Base-by-base conservation (phyloP, 352 stramenopile genomes). In the Phytophthora fragariae region DNA sequence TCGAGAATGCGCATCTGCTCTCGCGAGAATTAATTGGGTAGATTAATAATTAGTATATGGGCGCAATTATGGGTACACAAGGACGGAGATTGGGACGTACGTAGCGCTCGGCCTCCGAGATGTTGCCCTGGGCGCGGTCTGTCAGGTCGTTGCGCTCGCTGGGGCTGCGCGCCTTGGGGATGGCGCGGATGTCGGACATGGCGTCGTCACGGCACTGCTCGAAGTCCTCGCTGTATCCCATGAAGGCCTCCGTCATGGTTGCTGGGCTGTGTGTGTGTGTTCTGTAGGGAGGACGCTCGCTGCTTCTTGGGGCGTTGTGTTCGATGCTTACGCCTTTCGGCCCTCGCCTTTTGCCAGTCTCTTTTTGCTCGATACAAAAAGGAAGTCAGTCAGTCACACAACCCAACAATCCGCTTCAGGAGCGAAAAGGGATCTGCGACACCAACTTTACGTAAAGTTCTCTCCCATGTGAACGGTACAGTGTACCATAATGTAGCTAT, bases 161-260 rank as follows among this genome's bases (percentile, higher is more conserved):
- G 56, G 79, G 61, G 57, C 56, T 71, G 14, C 71, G 29, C 14
- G 87, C 85, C 57, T 86, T 87, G 12, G 79, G 31, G 37, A 92
- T 84, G 57, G 74, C 65, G 73, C 88, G 87, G 68, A 94, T 92
- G 70, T 93, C 86, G 55, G 80, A 59, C 72, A 88, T 86, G 27
- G 86, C 88, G 56, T 94, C 88, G 52, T 94, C 88, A 62, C 88
- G 86, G 66, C 86, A 94, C 68, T 93, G 88, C 63, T 94, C 85
- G 78, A 94, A 94, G 82, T 94, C 86, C 68, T 94, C 88, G 62
- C 87, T 90, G 77, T 94, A 94, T 70, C 79, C 83, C 70, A 92
- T 76, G 72, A 94, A 94, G 54, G 82, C 74, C 62, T 94, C 88
- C 62, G 86, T 94, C 88, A 94, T 94, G 73, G 72, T 64, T 17